These are phyloP conservation scores for Fusarium verticillioides DNA, from an alignment of 2,329 filamentous ascomycete genomes.

Conservation along the genomic window DNA sequence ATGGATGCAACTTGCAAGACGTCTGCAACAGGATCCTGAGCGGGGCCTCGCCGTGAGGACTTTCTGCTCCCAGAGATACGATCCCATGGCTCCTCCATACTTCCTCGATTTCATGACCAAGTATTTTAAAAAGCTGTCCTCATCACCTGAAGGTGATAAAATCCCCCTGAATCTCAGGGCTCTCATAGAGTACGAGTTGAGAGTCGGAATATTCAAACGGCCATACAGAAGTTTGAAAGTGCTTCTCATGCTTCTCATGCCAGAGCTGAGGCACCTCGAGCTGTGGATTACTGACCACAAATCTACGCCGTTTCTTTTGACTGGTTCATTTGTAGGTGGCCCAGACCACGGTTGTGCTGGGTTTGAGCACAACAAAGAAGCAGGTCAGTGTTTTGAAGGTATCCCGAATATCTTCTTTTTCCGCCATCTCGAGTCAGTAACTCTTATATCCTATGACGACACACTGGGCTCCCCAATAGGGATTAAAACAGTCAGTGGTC, in stretches of 20 bases:
- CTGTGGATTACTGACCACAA: not conserved
- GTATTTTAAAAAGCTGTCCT: not conserved
- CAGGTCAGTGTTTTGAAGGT: too few relatives aligned
- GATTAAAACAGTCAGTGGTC: not conserved
- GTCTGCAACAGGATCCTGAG: not conserved
- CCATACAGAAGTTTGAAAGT: not conserved
- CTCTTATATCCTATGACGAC: not conserved
- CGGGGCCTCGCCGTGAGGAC: not conserved
- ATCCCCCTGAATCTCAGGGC: not conserved
- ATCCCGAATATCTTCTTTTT: not conserved
- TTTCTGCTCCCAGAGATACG: not conserved
- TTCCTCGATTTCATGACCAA: not conserved
- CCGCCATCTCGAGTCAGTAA: not conserved
- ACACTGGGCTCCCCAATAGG: not conserved
- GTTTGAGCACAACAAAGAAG: not conserved
- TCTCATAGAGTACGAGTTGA: not conserved
- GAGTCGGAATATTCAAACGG: not conserved
- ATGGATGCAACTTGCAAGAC: not conserved
- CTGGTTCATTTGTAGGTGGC: not conserved
- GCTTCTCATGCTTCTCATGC: not conserved
- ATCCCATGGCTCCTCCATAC: not conserved
- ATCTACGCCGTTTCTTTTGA: not conserved
- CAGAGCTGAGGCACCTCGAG: not conserved
- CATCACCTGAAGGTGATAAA: not conserved
- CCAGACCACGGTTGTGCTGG: not conserved